Percentiles rank a stretch among this genome's conserved stretches.
phyloP scores from a whole-genome alignment of 257 asterid genomes.

The Solanum appendiculatum region DNA sequence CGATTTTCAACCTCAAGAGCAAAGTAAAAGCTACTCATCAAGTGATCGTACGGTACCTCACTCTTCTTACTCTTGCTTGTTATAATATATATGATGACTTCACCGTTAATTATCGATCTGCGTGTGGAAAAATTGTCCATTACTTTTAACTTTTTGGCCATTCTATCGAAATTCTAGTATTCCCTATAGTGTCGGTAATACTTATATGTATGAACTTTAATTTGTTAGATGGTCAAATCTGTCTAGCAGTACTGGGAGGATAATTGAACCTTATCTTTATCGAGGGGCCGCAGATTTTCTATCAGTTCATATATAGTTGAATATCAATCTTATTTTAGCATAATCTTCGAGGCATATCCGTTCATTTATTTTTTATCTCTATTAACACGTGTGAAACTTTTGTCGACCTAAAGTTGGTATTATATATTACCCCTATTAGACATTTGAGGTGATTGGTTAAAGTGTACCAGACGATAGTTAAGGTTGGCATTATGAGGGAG shows the following conservation, averaged over 20 bases:
- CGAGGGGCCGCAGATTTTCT: neutral
- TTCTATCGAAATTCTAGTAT: neutral
- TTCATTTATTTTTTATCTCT: neutral
- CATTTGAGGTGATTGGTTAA: neutral
- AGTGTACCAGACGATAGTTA: neutral
- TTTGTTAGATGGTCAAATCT: neutral
- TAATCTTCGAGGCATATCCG: neutral
- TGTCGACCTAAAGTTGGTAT: neutral
- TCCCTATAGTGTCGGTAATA: neutral
- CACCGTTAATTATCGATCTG: neutral
- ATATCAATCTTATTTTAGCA: neutral
- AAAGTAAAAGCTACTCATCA: neutral
- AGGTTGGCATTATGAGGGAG: neutral
- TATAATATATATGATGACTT: too few relatives aligned
- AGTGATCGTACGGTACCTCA: neutral
- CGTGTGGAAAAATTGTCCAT: neutral
- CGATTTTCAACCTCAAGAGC: neutral
- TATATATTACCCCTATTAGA: neutral
- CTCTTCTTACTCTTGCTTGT: neutral
- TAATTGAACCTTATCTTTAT: neutral
- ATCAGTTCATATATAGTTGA: neutral
- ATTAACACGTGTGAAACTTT: neutral
- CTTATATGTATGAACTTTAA: neutral
- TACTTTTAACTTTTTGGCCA: neutral
- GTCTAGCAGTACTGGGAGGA: neutral